phyloP scores from a whole-genome alignment of 257 asterid genomes.

The Solanum ossicruentum region DNA sequence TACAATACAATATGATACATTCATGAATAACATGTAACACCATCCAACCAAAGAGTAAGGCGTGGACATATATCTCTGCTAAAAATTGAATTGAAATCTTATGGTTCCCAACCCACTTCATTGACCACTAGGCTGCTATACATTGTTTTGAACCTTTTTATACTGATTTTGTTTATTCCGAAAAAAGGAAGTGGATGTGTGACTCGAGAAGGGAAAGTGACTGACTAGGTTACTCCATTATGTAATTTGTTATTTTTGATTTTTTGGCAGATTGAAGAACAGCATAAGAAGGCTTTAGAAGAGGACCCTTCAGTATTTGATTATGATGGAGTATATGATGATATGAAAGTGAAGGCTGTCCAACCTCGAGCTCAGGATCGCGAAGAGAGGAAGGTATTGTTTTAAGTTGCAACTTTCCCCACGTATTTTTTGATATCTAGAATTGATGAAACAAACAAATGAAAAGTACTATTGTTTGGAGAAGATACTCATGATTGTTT shows the following conservation, averaged over 20 bases:
- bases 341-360: conserved; percentile 72
- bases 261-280: conserved; percentile 59
- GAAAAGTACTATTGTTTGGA: not conserved
- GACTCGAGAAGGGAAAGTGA: not conserved
- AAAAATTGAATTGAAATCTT: not conserved
- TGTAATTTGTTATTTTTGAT: not conserved
- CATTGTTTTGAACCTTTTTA: not conserved
- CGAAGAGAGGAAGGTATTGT: conserved; percentile 56
- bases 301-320: conserved; percentile 87
- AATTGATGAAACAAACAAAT: not conserved
- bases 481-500: not conserved
- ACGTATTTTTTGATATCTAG: not conserved
- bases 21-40: too few relatives aligned
- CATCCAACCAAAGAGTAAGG: too few relatives aligned
- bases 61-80: too few relatives aligned
- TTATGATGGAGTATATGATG: conserved; percentile 85
- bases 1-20: too few relatives aligned
- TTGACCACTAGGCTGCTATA: not conserved
- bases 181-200: not conserved
- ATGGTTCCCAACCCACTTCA: not conserved
- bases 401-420: not conserved
- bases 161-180: not conserved
- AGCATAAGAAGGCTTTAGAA: conserved; percentile 80
- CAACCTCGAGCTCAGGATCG: conserved; percentile 52
- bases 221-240: not conserved